Base-by-base conservation (phyloP, 441 rosid genomes). In the Gossypium trilobum region DNA sequence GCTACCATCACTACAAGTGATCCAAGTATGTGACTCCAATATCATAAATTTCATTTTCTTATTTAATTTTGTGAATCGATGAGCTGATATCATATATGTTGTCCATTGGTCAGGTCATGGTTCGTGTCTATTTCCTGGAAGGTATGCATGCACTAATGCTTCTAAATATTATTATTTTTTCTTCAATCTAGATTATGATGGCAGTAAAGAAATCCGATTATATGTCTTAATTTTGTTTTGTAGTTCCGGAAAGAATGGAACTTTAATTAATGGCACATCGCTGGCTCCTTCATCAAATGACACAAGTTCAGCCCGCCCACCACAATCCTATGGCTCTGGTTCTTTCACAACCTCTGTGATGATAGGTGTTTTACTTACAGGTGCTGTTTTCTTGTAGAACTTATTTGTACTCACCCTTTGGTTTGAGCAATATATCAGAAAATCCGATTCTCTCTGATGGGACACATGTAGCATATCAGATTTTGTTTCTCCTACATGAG, bases 1-100 rank as follows among this genome's bases (percentile, higher is more conserved):
- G 97, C 96, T 31, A 77, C 89, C 25, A 77, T 91, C 78, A 91
- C 98, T 9, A 88, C 96, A n/a, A 87, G 90, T 42, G 93, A 93
- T 78, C 97, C 97, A 74, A 93, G 98, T 93, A 88, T 56, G 89
- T 72, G 20, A 63, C 51, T 72, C 36, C 10, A 0, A 42, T 39
- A 22, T 13, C 7, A 19, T 19, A 39, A 19, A 36, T 63, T 42
- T 42, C 29, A 39, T 64, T 57, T 17, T 27, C n/a, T 60, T 6
- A 5, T 42, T 19, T 70, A 5, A 33, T 54, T 19, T 29, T 9
- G 72, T 8, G 42, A 9, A 50, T 19, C 2, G 50, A 31, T 19
- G 17, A 36, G 51, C 51, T 69, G 17, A 20, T 52, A 17, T 9
- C 13, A 14, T 14, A 70, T 16, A 31, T 74, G 9, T 52, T 79